Base-by-base conservation (phyloP, 192 early-diverging fungal species). In the Backusella liffmaniae region DNA sequence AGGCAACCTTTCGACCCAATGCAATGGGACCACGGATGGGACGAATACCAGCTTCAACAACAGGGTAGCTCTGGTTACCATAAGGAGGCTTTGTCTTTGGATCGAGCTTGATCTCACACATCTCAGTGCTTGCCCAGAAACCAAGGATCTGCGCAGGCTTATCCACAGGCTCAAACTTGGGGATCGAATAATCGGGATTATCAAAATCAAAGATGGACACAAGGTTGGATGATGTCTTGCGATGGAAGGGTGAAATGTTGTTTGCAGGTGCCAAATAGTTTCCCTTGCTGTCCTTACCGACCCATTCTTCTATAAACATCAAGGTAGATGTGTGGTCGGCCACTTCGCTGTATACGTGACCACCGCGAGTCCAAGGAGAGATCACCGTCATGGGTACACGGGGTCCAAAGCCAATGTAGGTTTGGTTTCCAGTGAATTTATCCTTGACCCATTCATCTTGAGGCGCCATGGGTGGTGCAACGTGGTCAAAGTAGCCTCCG, bases 401-500 rank as follows among this genome's bases (percentile, higher is more conserved):
- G 21, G 76, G 76, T 10, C 76, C 76, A 23, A 59, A 34, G 7
- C 66, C 66, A 7, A 68, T 49, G 26, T 49, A 56, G 37, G 35
- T 49, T 12, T 51, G 29, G 5, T 56, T 56, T 5, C 59, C 62
- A 3, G 30, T 73, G 15, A 44, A 73, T 34, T 67, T 66, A 37
- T 78, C 77, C 0, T 18, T 67, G 3, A 78, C 72, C 36, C 46
- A 78, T 23, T 72, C 51, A 18, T 41, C 59, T 10, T 26, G 16
- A 34, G 77, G 77, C 15, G 67, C 37, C 44, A 56, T 32, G 29
- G 66, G 66, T 16, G 77, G 77, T 13, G 53, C 23, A 42, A 78
- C 77, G 49, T 78, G 77, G 41, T 78, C 77, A 37, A 23, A 67
- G 46, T 44, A 77, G 29, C 77, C 77, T n/a, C 77, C 77, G 4